Evolutionary conservation across 768 basidiomycete genomes (phyloP).

Genomic region (Termitomyces sp.): DNA sequence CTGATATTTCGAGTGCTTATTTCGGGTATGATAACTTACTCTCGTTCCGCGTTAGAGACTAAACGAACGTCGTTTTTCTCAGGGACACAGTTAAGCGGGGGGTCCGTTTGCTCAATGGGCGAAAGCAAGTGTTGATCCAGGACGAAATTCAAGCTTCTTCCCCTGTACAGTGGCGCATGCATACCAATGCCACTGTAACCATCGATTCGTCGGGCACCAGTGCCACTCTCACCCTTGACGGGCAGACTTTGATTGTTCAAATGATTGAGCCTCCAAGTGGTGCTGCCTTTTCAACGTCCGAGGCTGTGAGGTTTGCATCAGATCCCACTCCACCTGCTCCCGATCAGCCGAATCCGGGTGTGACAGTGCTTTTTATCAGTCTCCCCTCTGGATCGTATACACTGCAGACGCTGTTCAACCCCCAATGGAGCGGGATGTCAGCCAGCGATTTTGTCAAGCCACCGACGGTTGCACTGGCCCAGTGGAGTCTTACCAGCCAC

Average conservation of each 20-base stretch:
- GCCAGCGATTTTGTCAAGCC: conserved; percentile 60
- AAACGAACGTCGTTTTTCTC: conserved; percentile 5
- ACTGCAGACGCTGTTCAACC: conserved; percentile 85
- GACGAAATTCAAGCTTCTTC: conserved; percentile 73
- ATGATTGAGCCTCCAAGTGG: conserved; percentile 67
- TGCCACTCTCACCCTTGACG: conserved; percentile 72
- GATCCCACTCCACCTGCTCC: conserved; percentile 57
- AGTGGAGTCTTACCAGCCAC: conserved; percentile 83
- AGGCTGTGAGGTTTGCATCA: conserved; percentile 47
- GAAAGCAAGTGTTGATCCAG: conserved; percentile 87
- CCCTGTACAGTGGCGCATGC: conserved; percentile 83
- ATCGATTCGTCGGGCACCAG: conserved; percentile 42
- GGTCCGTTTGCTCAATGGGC: conserved; percentile 72
- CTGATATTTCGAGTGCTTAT: conserved; percentile 76
- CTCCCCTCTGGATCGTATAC: conserved; percentile 67
- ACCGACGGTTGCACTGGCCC: conserved; percentile 57
- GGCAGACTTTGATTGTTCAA: conserved; percentile 56
- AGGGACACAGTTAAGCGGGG: conserved; percentile 80
- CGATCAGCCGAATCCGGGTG: conserved; percentile 74
- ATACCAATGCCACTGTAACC: conserved; percentile 86
- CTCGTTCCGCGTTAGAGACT: not conserved
- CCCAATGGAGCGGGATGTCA: conserved; percentile 80
- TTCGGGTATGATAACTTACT: conserved; percentile 47
- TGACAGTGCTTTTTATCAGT: conserved; percentile 73
- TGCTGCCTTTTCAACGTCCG: conserved; percentile 52